A percentile compares a stretch with the other conserved stretches of the same genome.
Conservation (phyloP, 2,329 filamentous ascomycete genomes). For the Curvularia sp. region DNA sequence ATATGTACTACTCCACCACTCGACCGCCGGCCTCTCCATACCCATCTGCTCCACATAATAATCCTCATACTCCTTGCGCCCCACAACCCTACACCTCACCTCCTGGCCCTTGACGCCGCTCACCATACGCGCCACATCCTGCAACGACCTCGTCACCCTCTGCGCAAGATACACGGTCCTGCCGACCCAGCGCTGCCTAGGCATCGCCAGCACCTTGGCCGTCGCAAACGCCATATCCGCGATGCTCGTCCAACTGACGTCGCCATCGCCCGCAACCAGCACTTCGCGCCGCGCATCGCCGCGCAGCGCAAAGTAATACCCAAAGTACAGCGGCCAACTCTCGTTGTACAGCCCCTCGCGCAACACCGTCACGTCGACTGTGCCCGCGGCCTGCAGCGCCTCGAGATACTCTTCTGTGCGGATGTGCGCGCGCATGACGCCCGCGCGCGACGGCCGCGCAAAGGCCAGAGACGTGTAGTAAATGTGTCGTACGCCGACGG, state of each 20-base stretch:
- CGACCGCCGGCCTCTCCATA: slow-evolving; percentile 49
- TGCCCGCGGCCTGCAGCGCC: slow-evolving; percentile 32
- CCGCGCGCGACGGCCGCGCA: slow-evolving; percentile 49
- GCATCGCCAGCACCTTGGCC: slow-evolving; percentile 49
- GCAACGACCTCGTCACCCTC: slow-evolving; percentile 35
- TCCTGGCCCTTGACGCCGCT: slow-evolving; percentile 36
- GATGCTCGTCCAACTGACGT: slow-evolving; percentile 56
- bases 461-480: slow-evolving; percentile 58
- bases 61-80: slow-evolving; percentile 51
- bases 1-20: slow-evolving; percentile 58
- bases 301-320: slow-evolving; percentile 50
- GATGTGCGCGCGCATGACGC: slow-evolving; percentile 58
- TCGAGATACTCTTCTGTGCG: slow-evolving; percentile 54
- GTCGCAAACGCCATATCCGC: slow-evolving; percentile 54
- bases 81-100: slow-evolving; percentile 48
- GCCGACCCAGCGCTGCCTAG: slow-evolving; percentile 42
- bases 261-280: slow-evolving; percentile 53
- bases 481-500: slow-evolving; percentile 54
- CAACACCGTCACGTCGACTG: slow-evolving; percentile 48
- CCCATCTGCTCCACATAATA: slow-evolving; percentile 50
- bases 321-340: slow-evolving; percentile 58
- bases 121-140: slow-evolving; percentile 44
- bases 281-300: slow-evolving; percentile 50
- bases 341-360: slow-evolving; percentile 58
- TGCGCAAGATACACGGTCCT: slow-evolving; percentile 53